Evolutionary conservation across 352 stramenopile genomes (phyloP).

Genomic region (Phytophthora colocasiae): DNA sequence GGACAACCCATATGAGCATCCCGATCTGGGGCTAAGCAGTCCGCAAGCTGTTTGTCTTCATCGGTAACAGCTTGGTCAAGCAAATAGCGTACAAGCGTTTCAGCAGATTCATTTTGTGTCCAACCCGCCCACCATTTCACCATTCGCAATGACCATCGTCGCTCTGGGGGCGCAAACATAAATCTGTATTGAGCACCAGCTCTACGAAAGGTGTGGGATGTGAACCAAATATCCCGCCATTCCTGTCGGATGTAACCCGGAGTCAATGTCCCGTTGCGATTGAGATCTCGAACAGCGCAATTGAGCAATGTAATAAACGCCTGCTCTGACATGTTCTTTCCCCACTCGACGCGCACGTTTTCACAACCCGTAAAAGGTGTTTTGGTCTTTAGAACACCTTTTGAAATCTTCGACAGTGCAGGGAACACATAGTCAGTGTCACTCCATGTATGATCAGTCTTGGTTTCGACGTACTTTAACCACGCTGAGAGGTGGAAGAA

Average conservation of each 20-base stretch:
- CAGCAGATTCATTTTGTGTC: conserved; percentile 18
- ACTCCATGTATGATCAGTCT: conserved; percentile 10
- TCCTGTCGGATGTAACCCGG: conserved; percentile 7
- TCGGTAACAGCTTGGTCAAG: conserved; percentile 12
- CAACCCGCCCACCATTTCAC: conserved; percentile 17
- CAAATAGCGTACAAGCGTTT: conserved; percentile 16
- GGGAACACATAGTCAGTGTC: conserved; percentile 16
- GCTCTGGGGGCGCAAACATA: conserved; percentile 15
- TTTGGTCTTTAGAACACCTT: conserved; percentile 8
- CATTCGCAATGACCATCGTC: conserved; percentile 10
- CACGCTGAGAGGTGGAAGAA: neutral
- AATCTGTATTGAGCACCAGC: conserved; percentile 20
- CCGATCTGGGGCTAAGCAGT: conserved; percentile 6
- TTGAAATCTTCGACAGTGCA: conserved; percentile 9
- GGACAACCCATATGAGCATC: conserved; percentile 3
- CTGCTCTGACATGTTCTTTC: conserved; percentile 19
- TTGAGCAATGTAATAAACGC: conserved; percentile 13
- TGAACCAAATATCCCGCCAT: conserved; percentile 14
- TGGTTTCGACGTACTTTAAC: neutral
- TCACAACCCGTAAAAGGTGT: conserved; percentile 1
- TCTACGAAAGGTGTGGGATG: conserved; percentile 15
- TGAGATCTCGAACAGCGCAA: conserved; percentile 9
- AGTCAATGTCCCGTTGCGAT: neutral
- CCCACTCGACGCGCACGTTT: conserved; percentile 16
- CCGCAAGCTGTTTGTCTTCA: conserved; percentile 18